phyloP scores from a whole-genome alignment of 2,329 filamentous ascomycete species.

The Aspergillus sp. region DNA sequence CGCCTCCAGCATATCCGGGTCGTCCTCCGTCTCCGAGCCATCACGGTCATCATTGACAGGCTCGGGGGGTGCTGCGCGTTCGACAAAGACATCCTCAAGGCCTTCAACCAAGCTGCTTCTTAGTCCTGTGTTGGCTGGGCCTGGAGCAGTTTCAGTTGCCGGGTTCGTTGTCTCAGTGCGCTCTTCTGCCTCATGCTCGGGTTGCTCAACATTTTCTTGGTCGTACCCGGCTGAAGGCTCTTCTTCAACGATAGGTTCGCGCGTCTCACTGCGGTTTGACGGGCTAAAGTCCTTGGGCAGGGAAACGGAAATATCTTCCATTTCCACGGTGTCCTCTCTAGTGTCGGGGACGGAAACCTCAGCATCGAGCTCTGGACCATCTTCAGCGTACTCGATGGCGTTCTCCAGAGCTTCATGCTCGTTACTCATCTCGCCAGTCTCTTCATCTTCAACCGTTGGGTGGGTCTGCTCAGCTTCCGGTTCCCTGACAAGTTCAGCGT shows the following conservation, averaged over 20 bases:
- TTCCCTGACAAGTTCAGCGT: not conserved
- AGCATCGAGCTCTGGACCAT: not conserved
- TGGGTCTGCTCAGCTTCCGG: not conserved
- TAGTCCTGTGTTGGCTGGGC: not conserved
- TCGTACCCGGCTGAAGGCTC: not conserved
- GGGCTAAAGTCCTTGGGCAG: not conserved
- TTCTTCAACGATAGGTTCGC: not conserved
- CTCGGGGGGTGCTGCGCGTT: not conserved
- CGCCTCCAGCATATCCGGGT: conserved; percentile 1
- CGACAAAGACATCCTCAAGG: conserved; percentile 24
- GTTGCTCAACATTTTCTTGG: not conserved
- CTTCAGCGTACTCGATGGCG: not conserved
- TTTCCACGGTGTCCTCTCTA: not conserved
- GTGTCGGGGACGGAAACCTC: not conserved
- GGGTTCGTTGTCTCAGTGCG: not conserved
- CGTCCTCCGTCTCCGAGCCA: not conserved
- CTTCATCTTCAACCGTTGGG: not conserved
- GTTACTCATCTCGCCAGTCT: not conserved
- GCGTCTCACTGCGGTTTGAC: not conserved
- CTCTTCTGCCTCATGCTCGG: not conserved
- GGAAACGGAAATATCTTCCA: not conserved
- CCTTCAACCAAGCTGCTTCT: conserved; percentile 13
- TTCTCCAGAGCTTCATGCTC: not conserved
- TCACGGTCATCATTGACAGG: not conserved
- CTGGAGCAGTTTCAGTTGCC: not conserved